Percentiles rank a stretch among this genome's conserved stretches.
Evolutionary conservation across 2,329 filamentous ascomycete species (phyloP).

Genomic region (Fusarium paranaense): DNA sequence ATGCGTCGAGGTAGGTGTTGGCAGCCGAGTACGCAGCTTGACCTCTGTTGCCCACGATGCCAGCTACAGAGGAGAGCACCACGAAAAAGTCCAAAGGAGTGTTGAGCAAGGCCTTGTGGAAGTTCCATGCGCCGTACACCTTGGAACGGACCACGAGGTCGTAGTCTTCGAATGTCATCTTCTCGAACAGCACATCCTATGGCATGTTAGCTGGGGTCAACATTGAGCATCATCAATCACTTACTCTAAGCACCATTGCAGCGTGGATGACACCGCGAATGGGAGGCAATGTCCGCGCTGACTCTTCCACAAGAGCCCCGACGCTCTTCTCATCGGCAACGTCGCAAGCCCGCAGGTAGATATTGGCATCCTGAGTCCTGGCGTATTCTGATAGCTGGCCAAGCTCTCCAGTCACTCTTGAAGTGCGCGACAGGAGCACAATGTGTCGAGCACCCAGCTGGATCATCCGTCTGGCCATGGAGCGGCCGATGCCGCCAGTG

Average conservation of each 20-base stretch:
- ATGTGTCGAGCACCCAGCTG: conserved; percentile 57
- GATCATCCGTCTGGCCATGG: conserved; percentile 59
- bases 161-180: background rate
- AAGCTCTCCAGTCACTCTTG: background rate
- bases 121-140: background rate
- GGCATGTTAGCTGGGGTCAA: background rate
- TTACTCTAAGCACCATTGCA: background rate
- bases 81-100: background rate
- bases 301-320: background rate
- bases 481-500: conserved; percentile 58
- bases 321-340: background rate
- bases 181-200: background rate
- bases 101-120: background rate
- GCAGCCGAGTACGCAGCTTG: background rate
- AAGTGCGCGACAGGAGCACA: conserved; percentile 49
- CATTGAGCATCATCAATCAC: background rate
- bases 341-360: background rate
- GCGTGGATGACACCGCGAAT: background rate
- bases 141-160: background rate
- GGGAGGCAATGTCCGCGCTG: background rate
- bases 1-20: background rate
- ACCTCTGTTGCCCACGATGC: background rate
- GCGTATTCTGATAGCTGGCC: background rate
- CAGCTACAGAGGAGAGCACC: background rate
- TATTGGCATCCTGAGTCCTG: background rate